phyloP scores from a whole-genome alignment of 2,329 filamentous ascomycete species.

The Nigrospora oryzae region DNA sequence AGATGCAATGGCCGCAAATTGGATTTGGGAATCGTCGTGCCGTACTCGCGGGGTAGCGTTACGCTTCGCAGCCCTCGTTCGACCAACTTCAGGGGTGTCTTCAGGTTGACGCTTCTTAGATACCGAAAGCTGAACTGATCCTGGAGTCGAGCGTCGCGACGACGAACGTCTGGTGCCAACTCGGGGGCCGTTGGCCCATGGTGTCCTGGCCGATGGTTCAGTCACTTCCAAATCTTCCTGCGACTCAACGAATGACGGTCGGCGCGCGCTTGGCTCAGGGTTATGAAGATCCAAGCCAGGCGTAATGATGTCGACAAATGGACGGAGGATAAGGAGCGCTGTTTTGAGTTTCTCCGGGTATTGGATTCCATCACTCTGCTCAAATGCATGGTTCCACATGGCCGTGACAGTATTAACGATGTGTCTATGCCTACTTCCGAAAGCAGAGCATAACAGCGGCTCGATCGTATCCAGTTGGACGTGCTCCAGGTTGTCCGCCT shows the following conservation, averaged over 20 bases:
- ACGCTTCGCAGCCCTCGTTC: conserved; percentile 20
- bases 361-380: conserved; percentile 44
- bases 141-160: conserved; percentile 20
- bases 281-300: conserved; percentile 32
- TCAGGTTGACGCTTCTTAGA: conserved; percentile 15
- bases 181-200: neutral
- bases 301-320: conserved; percentile 37
- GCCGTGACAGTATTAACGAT: conserved; percentile 42
- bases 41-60: conserved; percentile 47
- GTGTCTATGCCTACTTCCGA: conserved; percentile 46
- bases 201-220: conserved; percentile 14
- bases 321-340: conserved; percentile 52
- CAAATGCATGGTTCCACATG: conserved; percentile 65
- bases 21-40: conserved; percentile 76
- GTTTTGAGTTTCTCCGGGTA: conserved; percentile 59
- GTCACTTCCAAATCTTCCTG: conserved; percentile 29
- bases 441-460: conserved; percentile 44
- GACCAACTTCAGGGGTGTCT: conserved; percentile 14
- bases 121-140: conserved; percentile 21
- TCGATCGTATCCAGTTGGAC: conserved; percentile 46
- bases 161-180: conserved; percentile 5
- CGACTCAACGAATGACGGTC: conserved; percentile 35
- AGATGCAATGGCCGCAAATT: conserved; percentile 63
- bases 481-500: conserved; percentile 25
- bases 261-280: conserved; percentile 28